Percentiles rank a stretch among this genome's conserved stretches.
Evolutionary conservation across 176 grass and related monocot species (phyloP).

Genomic region (Rhipidocladum racemiflorum): DNA sequence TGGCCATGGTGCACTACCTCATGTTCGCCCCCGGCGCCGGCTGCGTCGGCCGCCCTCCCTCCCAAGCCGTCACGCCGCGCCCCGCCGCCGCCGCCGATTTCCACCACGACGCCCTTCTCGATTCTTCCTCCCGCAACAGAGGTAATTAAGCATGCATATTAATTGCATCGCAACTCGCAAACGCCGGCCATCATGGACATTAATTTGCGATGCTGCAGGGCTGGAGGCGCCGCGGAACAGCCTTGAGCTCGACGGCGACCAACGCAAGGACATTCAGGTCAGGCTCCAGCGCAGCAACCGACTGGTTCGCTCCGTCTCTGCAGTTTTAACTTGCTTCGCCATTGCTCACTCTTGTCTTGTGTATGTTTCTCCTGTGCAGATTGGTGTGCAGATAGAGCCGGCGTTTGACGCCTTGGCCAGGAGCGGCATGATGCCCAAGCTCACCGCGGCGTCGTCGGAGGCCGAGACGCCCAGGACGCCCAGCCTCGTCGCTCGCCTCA

Average conservation of each 20-base stretch:
- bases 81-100: background rate
- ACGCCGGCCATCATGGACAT: no score
- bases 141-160: no score
- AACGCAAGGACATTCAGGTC: conserved; percentile 48
- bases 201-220: background rate
- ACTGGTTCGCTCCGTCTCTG: background rate
- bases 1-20: conserved; percentile 87
- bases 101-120: background rate
- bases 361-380: background rate
- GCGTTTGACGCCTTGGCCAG: conserved; percentile 36
- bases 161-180: no score
- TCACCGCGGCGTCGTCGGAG: conserved; percentile 36
- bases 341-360: background rate
- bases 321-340: background rate
- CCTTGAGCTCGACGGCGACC: conserved; percentile 64
- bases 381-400: conserved; percentile 57
- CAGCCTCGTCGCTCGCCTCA: conserved; percentile 72
- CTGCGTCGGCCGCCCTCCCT: conserved; percentile 44
- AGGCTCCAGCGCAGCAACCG: background rate
- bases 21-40: conserved; percentile 58
- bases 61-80: background rate
- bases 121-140: background rate
- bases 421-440: background rate
- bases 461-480: conserved; percentile 79
- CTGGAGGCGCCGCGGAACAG: conserved; percentile 87